These are phyloP conservation scores for Cyclotella atomus DNA, from an alignment of 108 stramenopile genomes.

Conservation along the genomic window DNA sequence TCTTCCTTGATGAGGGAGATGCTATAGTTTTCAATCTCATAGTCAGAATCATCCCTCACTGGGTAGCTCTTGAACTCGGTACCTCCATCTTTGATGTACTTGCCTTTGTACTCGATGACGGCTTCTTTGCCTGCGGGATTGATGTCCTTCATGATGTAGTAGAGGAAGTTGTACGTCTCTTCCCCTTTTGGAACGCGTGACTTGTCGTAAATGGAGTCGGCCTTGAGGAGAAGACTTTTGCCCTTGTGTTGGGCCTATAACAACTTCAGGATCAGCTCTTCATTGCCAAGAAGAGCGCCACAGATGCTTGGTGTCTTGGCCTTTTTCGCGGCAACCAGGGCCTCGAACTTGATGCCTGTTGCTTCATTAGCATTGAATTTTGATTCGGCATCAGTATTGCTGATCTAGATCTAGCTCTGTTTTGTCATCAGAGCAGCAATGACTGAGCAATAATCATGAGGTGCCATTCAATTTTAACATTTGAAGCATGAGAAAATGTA, in stretches of 20 bases:
- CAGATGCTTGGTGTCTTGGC: not conserved
- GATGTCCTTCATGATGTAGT: not conserved
- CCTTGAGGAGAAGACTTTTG: not conserved
- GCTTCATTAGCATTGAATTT: no score
- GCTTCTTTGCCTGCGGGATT: not conserved
- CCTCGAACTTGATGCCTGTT: no score
- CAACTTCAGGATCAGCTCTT: constrained; percentile 3
- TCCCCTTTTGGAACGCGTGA: constrained; percentile 3
- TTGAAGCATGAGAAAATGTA: no score
- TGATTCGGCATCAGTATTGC: no score
- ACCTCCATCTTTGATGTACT: constrained; percentile 12
- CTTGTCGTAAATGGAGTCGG: constrained; percentile 1
- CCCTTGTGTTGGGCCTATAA: not conserved
- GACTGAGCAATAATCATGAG: no score
- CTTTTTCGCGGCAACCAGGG: no score
- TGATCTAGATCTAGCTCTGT: no score
- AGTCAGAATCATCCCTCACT: constrained; percentile 2
- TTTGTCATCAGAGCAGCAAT: no score
- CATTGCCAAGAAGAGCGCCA: constrained; percentile 6
- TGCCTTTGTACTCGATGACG: not conserved
- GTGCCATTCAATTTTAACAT: no score
- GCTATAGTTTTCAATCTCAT: not conserved
- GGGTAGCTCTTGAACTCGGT: constrained; percentile 11
- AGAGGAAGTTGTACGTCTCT: constrained; percentile 3
- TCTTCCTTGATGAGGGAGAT: constrained; percentile 9